These are phyloP conservation scores for Capronia epimyces DNA, from an alignment of 2,329 filamentous ascomycete species.

Conservation along the genomic window DNA sequence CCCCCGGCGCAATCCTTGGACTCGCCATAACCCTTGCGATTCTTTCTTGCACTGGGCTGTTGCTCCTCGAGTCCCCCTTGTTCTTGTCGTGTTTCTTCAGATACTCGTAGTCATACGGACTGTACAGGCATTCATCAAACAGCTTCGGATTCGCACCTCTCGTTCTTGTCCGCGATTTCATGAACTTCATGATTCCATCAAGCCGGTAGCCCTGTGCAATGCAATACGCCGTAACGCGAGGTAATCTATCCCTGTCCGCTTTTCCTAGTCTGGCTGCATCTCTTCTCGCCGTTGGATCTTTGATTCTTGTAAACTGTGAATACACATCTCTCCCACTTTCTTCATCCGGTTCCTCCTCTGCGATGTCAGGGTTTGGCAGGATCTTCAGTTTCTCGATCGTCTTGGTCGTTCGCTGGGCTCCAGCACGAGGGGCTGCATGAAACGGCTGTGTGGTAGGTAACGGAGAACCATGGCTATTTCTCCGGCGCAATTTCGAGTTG, in stretches of 20 bases:
- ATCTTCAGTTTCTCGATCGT: conserved; percentile 96
- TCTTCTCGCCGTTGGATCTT: conserved; percentile 85
- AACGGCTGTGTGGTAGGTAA: conserved; percentile 40
- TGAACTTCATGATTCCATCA: conserved; percentile 80
- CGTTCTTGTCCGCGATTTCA: conserved; percentile 75
- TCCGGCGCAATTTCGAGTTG: conserved; percentile 79
- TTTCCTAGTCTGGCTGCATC: conserved; percentile 91
- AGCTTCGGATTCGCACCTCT: conserved; percentile 80
- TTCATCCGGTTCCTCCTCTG: conserved; percentile 70
- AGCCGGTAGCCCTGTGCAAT: conserved; percentile 88
- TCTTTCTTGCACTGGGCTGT: conserved; percentile 25
- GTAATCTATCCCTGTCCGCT: conserved; percentile 79
- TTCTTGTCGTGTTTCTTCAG: conserved; percentile 38
- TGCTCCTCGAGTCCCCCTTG: conserved; percentile 28
- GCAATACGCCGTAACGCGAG: conserved; percentile 92
- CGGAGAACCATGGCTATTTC: conserved; percentile 72
- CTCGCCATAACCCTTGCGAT: conserved; percentile 22
- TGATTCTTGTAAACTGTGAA: conserved; percentile 95
- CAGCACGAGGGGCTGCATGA: conserved; percentile 62
- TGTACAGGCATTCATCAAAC: conserved; percentile 97
- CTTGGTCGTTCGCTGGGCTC: conserved; percentile 89
- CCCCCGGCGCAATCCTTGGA: conserved; percentile 22
- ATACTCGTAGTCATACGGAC: conserved; percentile 75
- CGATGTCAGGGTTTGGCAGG: conserved; percentile 82
- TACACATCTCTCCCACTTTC: conserved; percentile 94